Percentiles rank a stretch among this genome's conserved stretches.
phyloP scores from a whole-genome alignment of 768 basidiomycete species.

The Candolleomyces efflorescens region DNA sequence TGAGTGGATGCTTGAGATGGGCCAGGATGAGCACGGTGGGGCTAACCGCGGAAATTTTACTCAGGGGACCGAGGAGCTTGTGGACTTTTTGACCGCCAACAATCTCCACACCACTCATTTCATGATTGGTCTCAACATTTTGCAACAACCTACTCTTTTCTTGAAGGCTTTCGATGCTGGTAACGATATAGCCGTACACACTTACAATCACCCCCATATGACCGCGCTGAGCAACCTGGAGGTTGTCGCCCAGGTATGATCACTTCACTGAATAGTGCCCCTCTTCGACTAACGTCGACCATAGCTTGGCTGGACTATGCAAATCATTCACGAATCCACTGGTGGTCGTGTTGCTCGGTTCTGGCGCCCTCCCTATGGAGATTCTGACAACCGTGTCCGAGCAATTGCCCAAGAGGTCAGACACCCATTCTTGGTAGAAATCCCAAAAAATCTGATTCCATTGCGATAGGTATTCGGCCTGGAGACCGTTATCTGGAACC shows the following conservation, averaged over 20 bases:
- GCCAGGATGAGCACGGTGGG: not conserved
- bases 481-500: slow-evolving; percentile 86
- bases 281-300: too few relatives aligned
- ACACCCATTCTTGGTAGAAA: not conserved
- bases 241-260: slow-evolving; percentile 57
- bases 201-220: slow-evolving; percentile 79
- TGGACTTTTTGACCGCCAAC: slow-evolving; percentile 63
- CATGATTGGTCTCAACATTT: slow-evolving; percentile 80
- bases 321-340: slow-evolving; percentile 74
- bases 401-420: slow-evolving; percentile 78
- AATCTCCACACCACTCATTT: slow-evolving; percentile 80
- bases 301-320: slow-evolving; percentile 75
- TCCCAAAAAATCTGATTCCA: not conserved
- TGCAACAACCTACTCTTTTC: slow-evolving; percentile 54
- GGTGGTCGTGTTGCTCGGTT: slow-evolving; percentile 65
- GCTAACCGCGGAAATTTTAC: slow-evolving; percentile 18
- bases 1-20: slow-evolving; percentile 15
- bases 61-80: slow-evolving; percentile 38
- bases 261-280: not conserved
- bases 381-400: slow-evolving; percentile 77
- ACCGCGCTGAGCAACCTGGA: slow-evolving; percentile 67
- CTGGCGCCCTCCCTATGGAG: slow-evolving; percentile 91
- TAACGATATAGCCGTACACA: slow-evolving; percentile 52
- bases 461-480: slow-evolving; percentile 67
- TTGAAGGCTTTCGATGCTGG: slow-evolving; percentile 42